Percentiles rank a stretch among this genome's conserved stretches.
Conservation (phyloP, 257 asterid genomes). For the Solanum bulbocastanum region DNA sequence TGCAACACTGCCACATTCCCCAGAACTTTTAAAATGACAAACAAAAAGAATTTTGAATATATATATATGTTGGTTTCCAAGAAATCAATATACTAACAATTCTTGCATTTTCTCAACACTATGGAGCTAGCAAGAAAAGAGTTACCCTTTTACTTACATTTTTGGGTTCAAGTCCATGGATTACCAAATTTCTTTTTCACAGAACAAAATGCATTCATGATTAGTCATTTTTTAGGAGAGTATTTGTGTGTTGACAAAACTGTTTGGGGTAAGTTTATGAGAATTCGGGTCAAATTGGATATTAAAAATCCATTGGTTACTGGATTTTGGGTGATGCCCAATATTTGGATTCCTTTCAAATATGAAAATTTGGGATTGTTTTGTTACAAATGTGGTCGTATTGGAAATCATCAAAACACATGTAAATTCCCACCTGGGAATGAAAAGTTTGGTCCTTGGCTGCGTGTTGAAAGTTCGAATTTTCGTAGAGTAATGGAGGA, state of each 20-base stretch:
- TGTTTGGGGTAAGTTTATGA: background rate
- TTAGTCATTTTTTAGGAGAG: slow-evolving; percentile 7
- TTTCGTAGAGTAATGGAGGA: background rate
- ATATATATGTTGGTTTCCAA: too few relatives aligned
- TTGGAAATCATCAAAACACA: slow-evolving; percentile 1
- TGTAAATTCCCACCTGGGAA: slow-evolving; percentile 19
- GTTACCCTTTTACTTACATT: too few relatives aligned
- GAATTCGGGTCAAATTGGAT: slow-evolving; percentile 15
- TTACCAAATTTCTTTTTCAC: slow-evolving; percentile 10
- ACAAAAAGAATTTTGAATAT: too few relatives aligned
- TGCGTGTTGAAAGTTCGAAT: background rate
- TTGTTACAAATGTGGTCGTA: slow-evolving; percentile 10
- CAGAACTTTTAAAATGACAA: too few relatives aligned
- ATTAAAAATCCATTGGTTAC: slow-evolving; percentile 4
- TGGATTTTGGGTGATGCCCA: slow-evolving; percentile 12
- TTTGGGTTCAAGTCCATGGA: slow-evolving; percentile 15
- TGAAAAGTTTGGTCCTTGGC: slow-evolving; percentile 21
- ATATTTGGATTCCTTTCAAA: slow-evolving; percentile 17
- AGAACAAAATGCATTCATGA: slow-evolving; percentile 5
- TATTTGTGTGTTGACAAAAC: background rate
- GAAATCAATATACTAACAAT: too few relatives aligned
- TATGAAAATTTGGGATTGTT: slow-evolving; percentile 18
- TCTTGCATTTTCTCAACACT: too few relatives aligned
- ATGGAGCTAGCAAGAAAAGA: too few relatives aligned
- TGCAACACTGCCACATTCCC: too few relatives aligned